A percentile compares a stretch with the other conserved stretches of the same genome.
Evolutionary conservation across 345 rosid genomes (phyloP).

Genomic region (Dimocarpus longan): DNA sequence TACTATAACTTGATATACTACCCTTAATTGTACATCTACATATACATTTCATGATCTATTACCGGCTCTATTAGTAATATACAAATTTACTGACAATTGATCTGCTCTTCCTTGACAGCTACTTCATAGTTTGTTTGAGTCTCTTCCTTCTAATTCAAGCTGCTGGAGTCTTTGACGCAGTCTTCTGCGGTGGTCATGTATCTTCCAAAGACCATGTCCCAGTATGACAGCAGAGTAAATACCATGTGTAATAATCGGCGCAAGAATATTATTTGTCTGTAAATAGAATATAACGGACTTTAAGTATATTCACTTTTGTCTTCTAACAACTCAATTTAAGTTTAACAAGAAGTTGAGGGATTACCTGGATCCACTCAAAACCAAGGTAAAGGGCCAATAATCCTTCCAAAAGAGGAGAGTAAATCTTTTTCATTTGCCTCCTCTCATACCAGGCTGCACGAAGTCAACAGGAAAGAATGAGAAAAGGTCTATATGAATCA

Average conservation of each 20-base stretch:
- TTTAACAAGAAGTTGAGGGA: constrained; percentile 1
- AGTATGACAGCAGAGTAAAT: constrained; percentile 80
- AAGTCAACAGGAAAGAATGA: constrained; percentile 2
- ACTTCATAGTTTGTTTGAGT: constrained; percentile 29
- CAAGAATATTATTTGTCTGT: constrained; percentile 86
- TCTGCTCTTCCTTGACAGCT: not conserved
- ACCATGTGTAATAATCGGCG: constrained; percentile 89
- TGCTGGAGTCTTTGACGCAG: constrained; percentile 73
- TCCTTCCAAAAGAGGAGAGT: constrained; percentile 96
- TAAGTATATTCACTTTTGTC: not conserved
- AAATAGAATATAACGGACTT: not conserved
- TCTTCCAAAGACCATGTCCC: constrained; percentile 95
- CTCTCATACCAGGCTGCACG: constrained; percentile 96
- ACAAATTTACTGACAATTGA: constrained; percentile 23
- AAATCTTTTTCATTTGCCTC: constrained; percentile 95
- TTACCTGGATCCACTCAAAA: constrained; percentile 93
- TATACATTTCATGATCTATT: not conserved
- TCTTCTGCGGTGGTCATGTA: constrained; percentile 75
- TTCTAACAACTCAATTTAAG: not conserved
- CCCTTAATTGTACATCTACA: constrained; percentile 1
- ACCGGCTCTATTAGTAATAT: constrained; percentile 16
- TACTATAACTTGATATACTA: not conserved
- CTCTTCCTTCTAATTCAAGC: constrained; percentile 48
- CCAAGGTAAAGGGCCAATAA: constrained; percentile 89
- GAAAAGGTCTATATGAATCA: not conserved